A percentile compares a stretch with the other conserved stretches of the same genome.
phyloP scores from a whole-genome alignment of 2,329 filamentous ascomycete species.

The Aspergillus candidus region DNA sequence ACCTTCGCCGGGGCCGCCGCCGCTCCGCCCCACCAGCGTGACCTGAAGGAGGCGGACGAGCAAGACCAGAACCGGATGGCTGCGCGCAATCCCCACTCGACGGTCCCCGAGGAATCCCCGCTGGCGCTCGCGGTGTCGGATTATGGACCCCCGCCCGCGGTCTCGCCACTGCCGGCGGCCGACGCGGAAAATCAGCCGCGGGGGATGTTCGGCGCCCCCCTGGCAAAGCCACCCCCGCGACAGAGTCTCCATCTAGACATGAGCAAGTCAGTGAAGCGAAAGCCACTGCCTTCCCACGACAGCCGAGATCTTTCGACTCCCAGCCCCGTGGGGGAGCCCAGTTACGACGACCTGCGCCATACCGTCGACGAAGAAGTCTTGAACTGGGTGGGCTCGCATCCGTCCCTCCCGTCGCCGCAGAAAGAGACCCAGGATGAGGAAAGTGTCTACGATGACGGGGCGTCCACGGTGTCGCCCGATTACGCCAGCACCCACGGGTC shows the following conservation, averaged over 20 bases:
- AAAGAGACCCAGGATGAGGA: constrained; percentile 31
- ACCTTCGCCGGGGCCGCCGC: constrained; percentile 33
- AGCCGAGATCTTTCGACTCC: constrained; percentile 13
- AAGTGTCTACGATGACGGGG: constrained; percentile 51
- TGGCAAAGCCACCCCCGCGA: constrained; percentile 4
- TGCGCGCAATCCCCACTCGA: constrained; percentile 20
- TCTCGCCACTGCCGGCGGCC: no score
- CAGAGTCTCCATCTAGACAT: constrained; percentile 31
- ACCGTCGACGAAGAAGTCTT: constrained; percentile 47
- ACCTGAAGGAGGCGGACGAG: constrained; percentile 30
- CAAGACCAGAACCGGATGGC: constrained; percentile 38
- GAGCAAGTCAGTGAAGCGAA: constrained; percentile 44
- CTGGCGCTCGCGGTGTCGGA: constrained; percentile 3
- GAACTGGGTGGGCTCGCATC: constrained; percentile 40
- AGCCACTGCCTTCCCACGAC: constrained; percentile 45
- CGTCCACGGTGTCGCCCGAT: constrained; percentile 63
- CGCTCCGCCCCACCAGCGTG: constrained; percentile 35
- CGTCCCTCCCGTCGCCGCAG: constrained; percentile 21
- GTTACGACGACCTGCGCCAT: constrained; percentile 37
- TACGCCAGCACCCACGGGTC: constrained; percentile 66
- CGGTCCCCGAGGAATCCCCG: constrained; percentile 1
- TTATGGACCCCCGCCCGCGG: background rate
- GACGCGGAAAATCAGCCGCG: background rate
- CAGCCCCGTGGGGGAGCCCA: constrained; percentile 28
- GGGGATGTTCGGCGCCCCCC: constrained; percentile 4